Base-by-base conservation (phyloP, 768 basidiomycete genomes). In the Leccinellum rugosiceps region DNA sequence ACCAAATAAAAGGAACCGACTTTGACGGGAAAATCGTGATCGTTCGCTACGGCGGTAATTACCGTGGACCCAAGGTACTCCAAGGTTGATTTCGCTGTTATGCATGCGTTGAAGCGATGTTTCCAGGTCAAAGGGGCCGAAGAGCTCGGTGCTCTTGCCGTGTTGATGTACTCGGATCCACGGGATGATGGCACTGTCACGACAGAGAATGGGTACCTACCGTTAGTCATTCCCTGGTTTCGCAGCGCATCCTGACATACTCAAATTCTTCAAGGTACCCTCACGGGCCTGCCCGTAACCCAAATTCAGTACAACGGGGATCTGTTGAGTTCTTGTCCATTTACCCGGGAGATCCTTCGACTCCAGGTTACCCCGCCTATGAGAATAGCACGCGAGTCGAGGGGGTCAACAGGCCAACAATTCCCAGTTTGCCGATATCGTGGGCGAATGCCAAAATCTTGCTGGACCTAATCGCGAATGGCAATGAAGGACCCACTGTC, bases 351-450 rank as follows among this genome's bases (percentile, higher is more conserved):
- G 89, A 92, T 66, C 91, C 94, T 2, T 86, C 89, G 0, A 98
- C 96, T 3, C 94, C 95, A 5, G 91, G 89, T 10, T 81, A 84
- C 59, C 95, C 96, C 46, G 79, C 95, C 1, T 98, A 98, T 71
- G 80, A 85, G 67, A 85, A 94, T 66, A 83, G 84, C 35, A 86
- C 88, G 10, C 81, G 90, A 50, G 75, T 73, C 25, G 81, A 82
- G 44, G 81, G 77, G 21, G 74, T 71, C 35, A 90, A 85, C 67
- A 82, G 88, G 32, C 90, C 91, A 2, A 70, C 67, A 15, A 93
- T 94, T 58, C 91, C 92, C 1, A 93, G 91, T 65, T 72, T 98
- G 19, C 96, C 95, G 0, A 84, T 98, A 58, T 92, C 89, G 0
- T 96, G 92, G 87, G 74, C 75, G 50, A 97, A 94, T 66, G 94